Conservation (phyloP, 1,139 yeast species). For the Hyphopichia wangnamkhiaoensis region DNA sequence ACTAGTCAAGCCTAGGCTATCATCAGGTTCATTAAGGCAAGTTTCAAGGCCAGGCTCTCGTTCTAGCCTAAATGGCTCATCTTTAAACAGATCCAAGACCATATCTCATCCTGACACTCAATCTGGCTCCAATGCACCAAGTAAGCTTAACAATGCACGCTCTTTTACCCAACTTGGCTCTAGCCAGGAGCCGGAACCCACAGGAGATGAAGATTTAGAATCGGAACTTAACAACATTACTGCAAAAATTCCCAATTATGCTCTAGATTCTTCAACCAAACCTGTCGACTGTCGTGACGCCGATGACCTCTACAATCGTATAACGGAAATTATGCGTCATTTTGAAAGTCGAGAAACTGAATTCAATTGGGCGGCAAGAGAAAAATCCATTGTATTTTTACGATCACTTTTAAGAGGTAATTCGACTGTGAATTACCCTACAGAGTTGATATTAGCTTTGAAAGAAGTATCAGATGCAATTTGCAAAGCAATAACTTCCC, state of each 20-base stretch:
- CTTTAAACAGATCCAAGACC: neutral
- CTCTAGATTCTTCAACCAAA: slow-evolving; percentile 25
- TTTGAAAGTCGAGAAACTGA: slow-evolving; percentile 89
- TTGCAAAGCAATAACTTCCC: slow-evolving; percentile 65
- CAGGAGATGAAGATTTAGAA: slow-evolving; percentile 4
- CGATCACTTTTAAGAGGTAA: slow-evolving; percentile 67
- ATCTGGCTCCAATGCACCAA: neutral
- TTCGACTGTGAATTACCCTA: slow-evolving; percentile 33
- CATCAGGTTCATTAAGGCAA: neutral
- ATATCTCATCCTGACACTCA: neutral
- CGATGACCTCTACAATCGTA: slow-evolving; percentile 17
- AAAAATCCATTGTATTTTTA: slow-evolving; percentile 55
- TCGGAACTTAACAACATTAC: slow-evolving; percentile 17
- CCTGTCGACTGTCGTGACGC: slow-evolving; percentile 16
- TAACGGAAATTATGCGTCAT: slow-evolving; percentile 23
- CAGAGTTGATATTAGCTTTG: slow-evolving; percentile 45
- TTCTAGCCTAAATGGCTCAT: neutral
- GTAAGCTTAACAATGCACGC: too few species aligned
- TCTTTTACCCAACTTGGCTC: neutral
- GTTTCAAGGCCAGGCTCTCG: neutral
- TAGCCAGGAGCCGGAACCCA: neutral
- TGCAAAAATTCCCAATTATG: slow-evolving; percentile 22
- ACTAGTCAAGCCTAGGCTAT: neutral
- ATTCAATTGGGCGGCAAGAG: slow-evolving; percentile 80
- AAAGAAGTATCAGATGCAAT: slow-evolving; percentile 58